A percentile compares a stretch with the other conserved stretches of the same genome.
Evolutionary conservation across 2,329 filamentous ascomycete genomes (phyloP).

Genomic region (Aureobasidium namibiae): DNA sequence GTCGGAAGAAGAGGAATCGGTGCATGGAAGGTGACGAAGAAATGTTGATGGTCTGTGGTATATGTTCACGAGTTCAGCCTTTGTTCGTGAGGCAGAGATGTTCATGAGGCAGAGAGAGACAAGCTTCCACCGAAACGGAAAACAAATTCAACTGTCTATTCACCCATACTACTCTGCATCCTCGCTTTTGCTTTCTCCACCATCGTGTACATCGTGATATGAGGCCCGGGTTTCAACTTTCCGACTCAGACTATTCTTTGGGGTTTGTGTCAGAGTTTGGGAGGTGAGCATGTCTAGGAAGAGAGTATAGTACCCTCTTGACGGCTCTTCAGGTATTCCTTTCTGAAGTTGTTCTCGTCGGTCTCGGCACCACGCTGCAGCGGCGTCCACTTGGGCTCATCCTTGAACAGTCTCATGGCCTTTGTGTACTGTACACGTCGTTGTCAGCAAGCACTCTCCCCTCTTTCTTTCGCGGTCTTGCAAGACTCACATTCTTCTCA

Average conservation of each 20-base stretch:
- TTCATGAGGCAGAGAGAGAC: too few species aligned
- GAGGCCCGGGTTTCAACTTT: not conserved
- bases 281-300: not conserved
- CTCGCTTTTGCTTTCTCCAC: not conserved
- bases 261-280: not conserved
- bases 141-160: too few species aligned
- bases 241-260: not conserved
- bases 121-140: too few species aligned
- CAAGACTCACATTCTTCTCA: conserved; percentile 66
- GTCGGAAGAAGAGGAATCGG: conserved; percentile 37
- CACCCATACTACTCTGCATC: too few species aligned
- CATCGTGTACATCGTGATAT: conserved; percentile 2
- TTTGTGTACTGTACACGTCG: conserved; percentile 66
- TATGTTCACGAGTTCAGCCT: not conserved
- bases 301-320: conserved; percentile 10
- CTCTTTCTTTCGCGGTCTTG: not conserved
- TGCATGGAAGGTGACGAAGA: conserved; percentile 34
- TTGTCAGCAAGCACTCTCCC: not conserved
- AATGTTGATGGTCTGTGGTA: conserved; percentile 23
- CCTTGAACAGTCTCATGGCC: conserved; percentile 94
- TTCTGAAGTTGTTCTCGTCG: conserved; percentile 68
- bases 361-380: conserved; percentile 72
- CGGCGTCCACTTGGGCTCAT: conserved; percentile 97
- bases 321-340: conserved; percentile 58
- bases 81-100: too few species aligned